Base-by-base conservation (phyloP, 257 asterid species). In the Gardenia jasminoides region DNA sequence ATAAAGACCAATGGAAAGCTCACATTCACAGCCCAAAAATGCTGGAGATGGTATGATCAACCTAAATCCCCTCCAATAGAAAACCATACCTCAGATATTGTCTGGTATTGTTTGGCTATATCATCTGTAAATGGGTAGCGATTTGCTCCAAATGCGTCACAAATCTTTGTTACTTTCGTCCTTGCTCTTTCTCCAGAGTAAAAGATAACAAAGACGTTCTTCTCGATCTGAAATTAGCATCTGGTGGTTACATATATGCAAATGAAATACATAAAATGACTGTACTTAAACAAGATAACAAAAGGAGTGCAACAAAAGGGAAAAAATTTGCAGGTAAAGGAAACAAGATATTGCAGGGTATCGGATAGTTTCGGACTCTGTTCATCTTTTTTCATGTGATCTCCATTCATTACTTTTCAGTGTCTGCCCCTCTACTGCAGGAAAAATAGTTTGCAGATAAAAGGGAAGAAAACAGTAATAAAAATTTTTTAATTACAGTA, bases 71-170 rank as follows among this genome's bases (percentile, higher is more conserved):
- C 62, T 31, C 36, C 6, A 19, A 50, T 39, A 50, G 58, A 67
- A 73, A 36, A 19, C 10, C 79, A 39, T 88, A 90, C 92, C 91
- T 90, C 90, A 8, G 82, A 81, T 74, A 90, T 84, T 79, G 81
- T 81, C 86, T 84, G 84, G 86, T 84, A 86, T 80, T 88, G 92
- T 82, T 83, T 85, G 83, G 85, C 79, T 47, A 79, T 47, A 83
- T 86, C 92, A 52, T 90, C 90, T 50, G 88, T 84, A 73, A 87
- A 88, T 61, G 94, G 94, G 74, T 90, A 90, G 2, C 90, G 88
- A 76, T 88, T 88, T 78, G 92, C 94, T 85, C 94, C 94, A 85
- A 88, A 88, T 68, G 92, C 90, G 79, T 90, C 94, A 73, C 94
- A 90, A 47, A 88, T 84, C 81, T 89, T 91, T 87, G 89, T 52